Base-by-base conservation (phyloP, 2,329 filamentous ascomycete species). In the Penicillium sp. region DNA sequence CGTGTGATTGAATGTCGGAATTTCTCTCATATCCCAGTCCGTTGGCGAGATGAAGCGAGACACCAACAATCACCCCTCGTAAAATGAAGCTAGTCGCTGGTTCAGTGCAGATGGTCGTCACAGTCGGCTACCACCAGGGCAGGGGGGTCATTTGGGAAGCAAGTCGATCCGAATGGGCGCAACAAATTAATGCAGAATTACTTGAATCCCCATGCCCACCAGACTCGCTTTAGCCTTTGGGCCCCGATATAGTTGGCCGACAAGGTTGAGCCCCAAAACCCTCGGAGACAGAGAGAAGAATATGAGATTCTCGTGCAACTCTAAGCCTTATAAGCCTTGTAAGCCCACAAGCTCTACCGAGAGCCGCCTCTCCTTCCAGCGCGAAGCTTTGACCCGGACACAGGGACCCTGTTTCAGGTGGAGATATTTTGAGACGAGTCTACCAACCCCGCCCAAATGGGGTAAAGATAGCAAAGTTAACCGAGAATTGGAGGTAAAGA, bases 381-480 rank as follows among this genome's bases (percentile, higher is more conserved):
- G 52, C 53, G 55, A 66, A 66, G 60, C 63, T 65, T 64, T 56
- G 34, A 8, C 25, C 20, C 55, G 59, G 41, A 59, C 64, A 65
- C 50, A 57, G 31, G 58, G 58, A 63, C 63, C 61, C 48, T 58
- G 66, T 67, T 64, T 67, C 64, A 66, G 41, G 54, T 55, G 50
- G 50, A 53, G 60, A 60, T 65, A 63, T 63, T 62, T 62, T 61
- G 57, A 61, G 63, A 54, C 42, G 42, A 47, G 25, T 47, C 43
- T 54, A 47, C 47, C 14, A 52, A 38, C 34, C 49, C 47, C 38
- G 48, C 37, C 37, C 28, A 42, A 17, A 61, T 39, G 34, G 51
- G 25, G 54, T 35, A 55, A 57, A 57, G 45, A 57, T 51, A 57
- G 47, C 41, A 38, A n/a, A 47, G 43, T 47, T 47, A 31, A 22